These are phyloP conservation scores for Chlorella sp. DNA, from an alignment of 139 green algal genomes.

Conservation along the genomic window DNA sequence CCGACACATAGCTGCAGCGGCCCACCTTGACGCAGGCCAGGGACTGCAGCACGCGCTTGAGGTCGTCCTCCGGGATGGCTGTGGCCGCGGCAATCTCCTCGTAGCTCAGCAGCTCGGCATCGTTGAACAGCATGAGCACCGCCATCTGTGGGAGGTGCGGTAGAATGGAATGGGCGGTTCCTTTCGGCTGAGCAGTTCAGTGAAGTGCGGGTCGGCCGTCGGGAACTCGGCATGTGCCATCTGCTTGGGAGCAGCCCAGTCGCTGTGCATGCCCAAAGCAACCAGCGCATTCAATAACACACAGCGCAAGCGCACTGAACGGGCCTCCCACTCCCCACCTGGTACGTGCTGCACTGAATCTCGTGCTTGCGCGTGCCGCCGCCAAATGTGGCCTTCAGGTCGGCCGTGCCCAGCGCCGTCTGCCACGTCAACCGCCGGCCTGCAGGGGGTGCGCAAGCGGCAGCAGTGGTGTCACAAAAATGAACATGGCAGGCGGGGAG, in stretches of 20 bases:
- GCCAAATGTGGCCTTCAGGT: constrained; percentile 85
- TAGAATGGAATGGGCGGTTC: no score
- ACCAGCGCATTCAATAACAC: not conserved
- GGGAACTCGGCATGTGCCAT: no score
- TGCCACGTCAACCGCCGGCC: constrained; percentile 97
- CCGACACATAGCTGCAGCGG: no score
- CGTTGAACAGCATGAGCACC: constrained; percentile 98
- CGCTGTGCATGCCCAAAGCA: no score
- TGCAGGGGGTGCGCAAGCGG: no score
- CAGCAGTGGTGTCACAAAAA: no score
- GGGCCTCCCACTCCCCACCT: constrained; percentile 69
- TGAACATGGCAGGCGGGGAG: no score
- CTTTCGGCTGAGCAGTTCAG: no score
- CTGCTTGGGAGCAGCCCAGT: no score
- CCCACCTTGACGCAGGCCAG: constrained; percentile 89
- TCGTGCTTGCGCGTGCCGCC: constrained; percentile 80
- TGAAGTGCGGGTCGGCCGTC: no score
- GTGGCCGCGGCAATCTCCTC: constrained; percentile 77
- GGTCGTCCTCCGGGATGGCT: constrained; percentile 83
- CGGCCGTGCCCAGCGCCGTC: constrained; percentile 94
- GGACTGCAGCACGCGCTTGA: constrained; percentile 91
- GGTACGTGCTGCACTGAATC: constrained; percentile 93
- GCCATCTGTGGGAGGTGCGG: constrained; percentile 72
- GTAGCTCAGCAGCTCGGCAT: constrained; percentile 61
- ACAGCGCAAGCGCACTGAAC: no score